Conservation (phyloP, 192 early-diverging fungal genomes). For the Podila horticola region DNA sequence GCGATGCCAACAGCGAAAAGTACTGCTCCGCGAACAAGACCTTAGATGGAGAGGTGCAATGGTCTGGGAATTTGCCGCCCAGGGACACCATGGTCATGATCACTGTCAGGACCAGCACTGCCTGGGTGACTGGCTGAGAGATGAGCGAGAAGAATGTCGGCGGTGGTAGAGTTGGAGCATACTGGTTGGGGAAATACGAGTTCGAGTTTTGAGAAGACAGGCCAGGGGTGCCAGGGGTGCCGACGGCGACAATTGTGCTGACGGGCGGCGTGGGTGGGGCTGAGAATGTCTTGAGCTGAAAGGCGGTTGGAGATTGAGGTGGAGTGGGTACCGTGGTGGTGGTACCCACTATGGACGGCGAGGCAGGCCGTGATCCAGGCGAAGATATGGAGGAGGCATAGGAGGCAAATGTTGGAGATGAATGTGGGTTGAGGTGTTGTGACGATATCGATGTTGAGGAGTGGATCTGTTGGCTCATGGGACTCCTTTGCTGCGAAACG, state of each 20-base stretch:
- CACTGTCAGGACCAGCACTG: conserved; percentile 25
- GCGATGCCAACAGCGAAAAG: conserved; percentile 29
- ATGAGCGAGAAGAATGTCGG: conserved; percentile 13
- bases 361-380: conserved; percentile 35
- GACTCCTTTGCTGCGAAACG: conserved; percentile 23
- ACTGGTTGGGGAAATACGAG: conserved; percentile 18
- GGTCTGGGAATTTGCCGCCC: conserved; percentile 40
- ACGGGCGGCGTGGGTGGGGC: conserved; percentile 40
- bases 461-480: conserved; percentile 34
- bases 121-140: conserved; percentile 24
- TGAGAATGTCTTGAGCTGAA: conserved; percentile 37
- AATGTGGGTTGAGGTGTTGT: conserved; percentile 38
- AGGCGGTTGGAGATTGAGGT: conserved; percentile 39
- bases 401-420: conserved; percentile 31
- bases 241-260: conserved; percentile 28
- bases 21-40: conserved; percentile 21
- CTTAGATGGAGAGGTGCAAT: conserved; percentile 31
- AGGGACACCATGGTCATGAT: conserved; percentile 31
- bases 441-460: conserved; percentile 20
- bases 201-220: conserved; percentile 22
- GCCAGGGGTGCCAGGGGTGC: conserved; percentile 18
- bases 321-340: conserved; percentile 25
- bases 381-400: conserved; percentile 52
- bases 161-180: background rate
- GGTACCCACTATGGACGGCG: conserved; percentile 29